A percentile compares a stretch with the other conserved stretches of the same genome.
Evolutionary conservation across 2,329 filamentous ascomycete genomes (phyloP).

Genomic region (Fusarium sambucinum): DNA sequence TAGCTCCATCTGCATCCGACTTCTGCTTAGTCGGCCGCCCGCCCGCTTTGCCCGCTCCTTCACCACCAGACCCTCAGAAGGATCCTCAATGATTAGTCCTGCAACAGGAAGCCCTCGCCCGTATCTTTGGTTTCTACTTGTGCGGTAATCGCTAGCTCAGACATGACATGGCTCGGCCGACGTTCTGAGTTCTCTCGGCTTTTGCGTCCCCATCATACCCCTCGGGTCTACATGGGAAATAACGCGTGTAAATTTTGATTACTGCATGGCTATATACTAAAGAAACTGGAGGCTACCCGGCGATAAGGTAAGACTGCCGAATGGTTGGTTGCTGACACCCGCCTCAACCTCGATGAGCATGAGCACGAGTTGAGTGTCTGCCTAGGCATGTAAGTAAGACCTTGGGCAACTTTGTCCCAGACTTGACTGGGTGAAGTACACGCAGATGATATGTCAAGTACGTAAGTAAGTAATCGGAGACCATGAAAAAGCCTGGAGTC

Average conservation of each 20-base stretch:
- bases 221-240: not conserved
- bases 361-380: not conserved
- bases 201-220: not conserved
- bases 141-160: constrained; percentile 13
- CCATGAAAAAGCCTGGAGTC: constrained; percentile 1
- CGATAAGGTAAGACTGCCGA: constrained; percentile 3
- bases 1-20: constrained; percentile 39
- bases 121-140: constrained; percentile 1
- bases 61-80: constrained; percentile 12
- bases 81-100: constrained; percentile 5
- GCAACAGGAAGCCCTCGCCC: constrained; percentile 1
- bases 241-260: not conserved
- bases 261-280: not conserved
- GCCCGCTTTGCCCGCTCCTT: constrained; percentile 36
- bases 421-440: not conserved
- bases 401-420: not conserved
- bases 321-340: constrained; percentile 10
- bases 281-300: not conserved
- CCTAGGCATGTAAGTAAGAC: not conserved
- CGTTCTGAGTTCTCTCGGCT: constrained; percentile 1
- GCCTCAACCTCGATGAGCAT: not conserved
- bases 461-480: constrained; percentile 12
- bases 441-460: constrained; percentile 9
- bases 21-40: constrained; percentile 43
- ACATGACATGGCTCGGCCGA: constrained; percentile 9